Evolutionary conservation across 129 eudicot species (phyloP).

Genomic region (Oenanthe sinensis): DNA sequence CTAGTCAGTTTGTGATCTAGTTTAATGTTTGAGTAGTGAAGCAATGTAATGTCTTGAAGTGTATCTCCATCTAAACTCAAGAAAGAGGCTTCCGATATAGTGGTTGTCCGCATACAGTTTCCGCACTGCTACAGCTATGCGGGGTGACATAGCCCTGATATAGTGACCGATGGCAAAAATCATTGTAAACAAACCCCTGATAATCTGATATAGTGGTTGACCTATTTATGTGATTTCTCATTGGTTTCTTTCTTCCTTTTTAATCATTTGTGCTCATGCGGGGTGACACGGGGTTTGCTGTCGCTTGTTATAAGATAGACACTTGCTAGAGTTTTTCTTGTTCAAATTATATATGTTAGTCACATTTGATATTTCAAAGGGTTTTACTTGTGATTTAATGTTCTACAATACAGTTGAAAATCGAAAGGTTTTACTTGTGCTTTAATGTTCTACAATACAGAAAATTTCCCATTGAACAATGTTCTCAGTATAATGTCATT

Average conservation of each 20-base stretch:
- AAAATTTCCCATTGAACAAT: not conserved
- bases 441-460: not conserved
- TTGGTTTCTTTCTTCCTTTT: not conserved
- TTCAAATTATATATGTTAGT: not conserved
- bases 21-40: not conserved
- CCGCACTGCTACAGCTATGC: not conserved
- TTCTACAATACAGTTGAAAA: not conserved
- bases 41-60: not conserved
- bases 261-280: not conserved
- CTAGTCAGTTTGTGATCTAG: not conserved
- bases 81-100: slow-evolving; percentile 5
- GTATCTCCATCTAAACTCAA: slow-evolving; percentile 5
- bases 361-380: not conserved
- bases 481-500: not conserved
- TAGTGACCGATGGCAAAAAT: not conserved
- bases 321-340: not conserved
- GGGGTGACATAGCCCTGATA: too few species aligned
- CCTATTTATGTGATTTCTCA: not conserved
- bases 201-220: not conserved
- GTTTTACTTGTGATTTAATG: not conserved
- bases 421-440: not conserved
- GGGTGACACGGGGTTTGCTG: not conserved
- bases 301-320: not conserved
- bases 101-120: too few species aligned
- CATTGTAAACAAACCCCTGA: not conserved